phyloP scores from a whole-genome alignment of 495 filamentous ascomycete species.

The Tirmania nivea region DNA sequence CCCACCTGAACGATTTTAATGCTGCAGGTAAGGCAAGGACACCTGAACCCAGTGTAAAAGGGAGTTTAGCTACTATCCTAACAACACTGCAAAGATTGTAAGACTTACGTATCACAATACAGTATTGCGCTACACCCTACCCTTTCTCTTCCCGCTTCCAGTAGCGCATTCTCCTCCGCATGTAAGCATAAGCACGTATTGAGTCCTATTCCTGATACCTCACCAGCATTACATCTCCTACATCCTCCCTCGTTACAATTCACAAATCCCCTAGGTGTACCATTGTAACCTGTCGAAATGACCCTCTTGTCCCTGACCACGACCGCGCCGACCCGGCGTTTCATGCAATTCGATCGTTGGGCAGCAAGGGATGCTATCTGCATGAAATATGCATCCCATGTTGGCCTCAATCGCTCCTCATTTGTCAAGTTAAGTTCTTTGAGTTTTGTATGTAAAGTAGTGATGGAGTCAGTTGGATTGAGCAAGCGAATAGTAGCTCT shows the following conservation, averaged over 20 bases:
- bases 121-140: constrained; percentile 58
- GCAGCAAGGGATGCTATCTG: constrained; percentile 75
- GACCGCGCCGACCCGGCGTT: constrained; percentile 83
- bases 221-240: constrained; percentile 56
- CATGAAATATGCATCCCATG: constrained; percentile 98
- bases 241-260: constrained; percentile 95
- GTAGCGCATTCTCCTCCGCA: constrained; percentile 86
- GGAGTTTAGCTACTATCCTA: background rate
- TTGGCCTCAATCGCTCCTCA: constrained; percentile 62
- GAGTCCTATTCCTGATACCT: constrained; percentile 46
- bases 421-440: constrained; percentile 49
- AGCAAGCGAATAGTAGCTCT: constrained; percentile 64
- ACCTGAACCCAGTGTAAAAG: constrained; percentile 25
- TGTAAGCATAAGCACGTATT: constrained; percentile 85
- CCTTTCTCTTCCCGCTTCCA: constrained; percentile 82
- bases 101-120: constrained; percentile 67
- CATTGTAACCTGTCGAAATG: constrained; percentile 94
- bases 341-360: constrained; percentile 92
- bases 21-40: constrained; percentile 92
- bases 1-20: constrained; percentile 96
- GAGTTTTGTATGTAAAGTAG: constrained; percentile 46
- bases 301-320: constrained; percentile 75
- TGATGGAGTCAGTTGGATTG: constrained; percentile 53
- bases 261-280: constrained; percentile 60
- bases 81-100: background rate